Percentiles rank a stretch among this genome's conserved stretches.
These are phyloP conservation scores for Macrotyloma uniflorum DNA, from an alignment of 306 rosid species.

Conservation along the genomic window DNA sequence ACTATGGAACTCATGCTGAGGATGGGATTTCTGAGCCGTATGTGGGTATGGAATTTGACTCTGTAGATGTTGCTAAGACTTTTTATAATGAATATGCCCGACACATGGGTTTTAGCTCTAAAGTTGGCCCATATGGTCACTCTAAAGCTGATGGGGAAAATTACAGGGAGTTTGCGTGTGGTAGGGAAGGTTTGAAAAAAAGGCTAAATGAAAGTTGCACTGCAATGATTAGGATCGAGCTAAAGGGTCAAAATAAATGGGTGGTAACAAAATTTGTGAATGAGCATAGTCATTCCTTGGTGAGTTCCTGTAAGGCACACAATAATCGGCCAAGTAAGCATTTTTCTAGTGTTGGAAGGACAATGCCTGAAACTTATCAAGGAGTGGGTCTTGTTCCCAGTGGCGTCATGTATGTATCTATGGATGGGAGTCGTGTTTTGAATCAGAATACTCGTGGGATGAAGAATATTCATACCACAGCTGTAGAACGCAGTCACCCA, in stretches of 20 bases:
- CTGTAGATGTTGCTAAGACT: slow-evolving; percentile 67
- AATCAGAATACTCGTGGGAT: slow-evolving; percentile 57
- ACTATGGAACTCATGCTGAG: slow-evolving; percentile 49
- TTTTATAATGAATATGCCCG: slow-evolving; percentile 74
- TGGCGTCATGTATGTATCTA: slow-evolving; percentile 84
- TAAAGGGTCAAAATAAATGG: slow-evolving; percentile 70
- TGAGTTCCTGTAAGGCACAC: slow-evolving; percentile 55
- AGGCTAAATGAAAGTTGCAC: slow-evolving; percentile 62
- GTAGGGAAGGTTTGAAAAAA: slow-evolving; percentile 69
- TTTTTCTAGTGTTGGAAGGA: slow-evolving; percentile 79
- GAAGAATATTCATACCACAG: slow-evolving; percentile 48
- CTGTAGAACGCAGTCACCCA: slow-evolving; percentile 50
- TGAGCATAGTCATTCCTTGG: slow-evolving; percentile 78
- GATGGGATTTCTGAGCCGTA: slow-evolving; percentile 57
- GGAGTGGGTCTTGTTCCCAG: slow-evolving; percentile 83
- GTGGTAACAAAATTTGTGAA: slow-evolving; percentile 72
- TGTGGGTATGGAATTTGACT: slow-evolving; percentile 82
- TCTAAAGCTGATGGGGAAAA: slow-evolving; percentile 58
- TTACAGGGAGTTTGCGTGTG: slow-evolving; percentile 71
- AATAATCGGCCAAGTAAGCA: slow-evolving; percentile 73
- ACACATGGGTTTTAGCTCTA: slow-evolving; percentile 65
- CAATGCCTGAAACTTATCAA: slow-evolving; percentile 65
- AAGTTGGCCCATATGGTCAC: slow-evolving; percentile 51
- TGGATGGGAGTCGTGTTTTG: slow-evolving; percentile 67
- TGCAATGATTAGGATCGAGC: slow-evolving; percentile 77